Evolutionary conservation across 106 monocot genomes (phyloP).

Genomic region (Narthecium ossifragum): DNA sequence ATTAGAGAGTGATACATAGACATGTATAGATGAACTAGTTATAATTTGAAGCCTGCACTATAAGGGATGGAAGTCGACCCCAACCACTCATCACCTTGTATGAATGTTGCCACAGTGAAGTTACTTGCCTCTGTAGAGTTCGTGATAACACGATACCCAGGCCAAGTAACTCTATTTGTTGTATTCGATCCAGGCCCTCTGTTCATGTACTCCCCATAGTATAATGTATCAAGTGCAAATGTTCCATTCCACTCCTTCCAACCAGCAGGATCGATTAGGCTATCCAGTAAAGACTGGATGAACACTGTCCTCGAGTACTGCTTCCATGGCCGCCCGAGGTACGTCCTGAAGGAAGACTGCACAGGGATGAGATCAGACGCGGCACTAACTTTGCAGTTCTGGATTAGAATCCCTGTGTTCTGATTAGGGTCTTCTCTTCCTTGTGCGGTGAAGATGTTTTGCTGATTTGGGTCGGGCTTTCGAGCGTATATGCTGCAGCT

Average conservation of each 20-base stretch:
- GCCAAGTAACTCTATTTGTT: conserved; percentile 14
- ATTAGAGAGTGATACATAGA: too few species aligned
- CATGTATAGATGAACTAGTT: too few species aligned
- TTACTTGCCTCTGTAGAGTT: not conserved
- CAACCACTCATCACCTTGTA: conserved; percentile 23
- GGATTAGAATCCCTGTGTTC: conserved; percentile 29
- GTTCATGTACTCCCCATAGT: conserved; percentile 28
- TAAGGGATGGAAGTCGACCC: conserved; percentile 16
- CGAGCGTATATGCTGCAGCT: conserved; percentile 17
- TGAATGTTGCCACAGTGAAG: conserved; percentile 23
- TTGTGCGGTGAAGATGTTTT: conserved; percentile 27
- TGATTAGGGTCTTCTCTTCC: too few species aligned
- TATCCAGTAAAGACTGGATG: conserved; percentile 17
- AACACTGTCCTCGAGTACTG: too few species aligned
- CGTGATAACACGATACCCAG: conserved; percentile 9
- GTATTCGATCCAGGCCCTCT: conserved; percentile 12
- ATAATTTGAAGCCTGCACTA: conserved; percentile 22
- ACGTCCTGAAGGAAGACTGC: conserved; percentile 1
- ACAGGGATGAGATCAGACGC: not conserved
- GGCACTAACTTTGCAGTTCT: conserved; percentile 17
- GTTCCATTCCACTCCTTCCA: conserved; percentile 17
- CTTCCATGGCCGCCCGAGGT: conserved; percentile 22
- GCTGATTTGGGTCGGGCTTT: conserved; percentile 11
- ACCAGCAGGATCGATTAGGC: conserved; percentile 8
- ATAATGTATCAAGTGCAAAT: conserved; percentile 17